Conservation (phyloP, 345 rosid genomes). For the Eucalyptus tenuipes region DNA sequence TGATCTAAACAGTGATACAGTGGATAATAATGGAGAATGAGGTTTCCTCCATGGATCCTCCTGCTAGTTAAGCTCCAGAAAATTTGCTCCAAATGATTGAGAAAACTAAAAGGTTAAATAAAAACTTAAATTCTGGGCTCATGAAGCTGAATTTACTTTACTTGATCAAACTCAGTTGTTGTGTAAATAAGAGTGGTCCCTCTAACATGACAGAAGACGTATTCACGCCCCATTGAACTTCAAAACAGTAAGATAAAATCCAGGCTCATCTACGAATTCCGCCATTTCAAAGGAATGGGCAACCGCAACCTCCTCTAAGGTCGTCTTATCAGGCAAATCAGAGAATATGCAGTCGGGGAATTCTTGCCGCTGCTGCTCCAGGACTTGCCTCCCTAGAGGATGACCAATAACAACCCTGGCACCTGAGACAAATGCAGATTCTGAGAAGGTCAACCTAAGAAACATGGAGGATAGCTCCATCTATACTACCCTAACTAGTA, state of each 20-base stretch:
- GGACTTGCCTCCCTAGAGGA: constrained; percentile 56
- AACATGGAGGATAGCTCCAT: not conserved
- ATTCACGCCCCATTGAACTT: constrained; percentile 8
- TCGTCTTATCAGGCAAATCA: constrained; percentile 57
- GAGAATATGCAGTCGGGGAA: constrained; percentile 51
- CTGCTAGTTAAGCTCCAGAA: not conserved
- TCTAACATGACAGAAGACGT: not conserved
- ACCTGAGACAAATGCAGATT: constrained; percentile 20
- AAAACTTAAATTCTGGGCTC: not conserved
- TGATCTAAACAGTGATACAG: not conserved
- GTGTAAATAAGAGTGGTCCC: not conserved
- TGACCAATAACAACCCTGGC: constrained; percentile 77
- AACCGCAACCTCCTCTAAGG: constrained; percentile 40
- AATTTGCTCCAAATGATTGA: not conserved
- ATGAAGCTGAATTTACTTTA: not conserved
- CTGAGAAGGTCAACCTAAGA: not conserved
- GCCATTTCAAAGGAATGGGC: constrained; percentile 41
- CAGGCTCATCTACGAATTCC: constrained; percentile 56
- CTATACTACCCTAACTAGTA: not conserved
- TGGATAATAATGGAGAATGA: not conserved
- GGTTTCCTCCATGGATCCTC: not conserved
- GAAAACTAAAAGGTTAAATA: not conserved
- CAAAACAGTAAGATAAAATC: constrained; percentile 60
- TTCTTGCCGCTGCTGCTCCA: constrained; percentile 53
- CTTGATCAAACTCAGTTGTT: not conserved